phyloP scores from a whole-genome alignment of 305 asterid genomes.

The Fraxinus nigra region DNA sequence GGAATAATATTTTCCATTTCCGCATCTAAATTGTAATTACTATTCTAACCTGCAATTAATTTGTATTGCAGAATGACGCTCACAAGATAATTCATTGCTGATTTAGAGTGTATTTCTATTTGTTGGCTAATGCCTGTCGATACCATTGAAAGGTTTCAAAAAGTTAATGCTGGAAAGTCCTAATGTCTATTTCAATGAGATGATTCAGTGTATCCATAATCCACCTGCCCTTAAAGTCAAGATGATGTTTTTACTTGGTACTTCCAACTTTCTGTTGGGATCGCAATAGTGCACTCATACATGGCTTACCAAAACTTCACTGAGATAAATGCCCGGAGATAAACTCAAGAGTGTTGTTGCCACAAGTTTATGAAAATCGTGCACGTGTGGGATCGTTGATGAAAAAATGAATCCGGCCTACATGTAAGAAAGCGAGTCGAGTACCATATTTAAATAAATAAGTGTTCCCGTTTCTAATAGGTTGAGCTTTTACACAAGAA shows the following conservation, averaged over 20 bases:
- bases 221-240: constrained; percentile 7
- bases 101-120: constrained; percentile 48
- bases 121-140: neutral
- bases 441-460: neutral
- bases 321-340: no score
- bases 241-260: neutral
- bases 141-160: neutral
- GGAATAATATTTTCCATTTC: neutral
- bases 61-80: constrained; percentile 34
- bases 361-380: neutral
- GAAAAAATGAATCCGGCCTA: neutral
- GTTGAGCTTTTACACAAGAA: neutral
- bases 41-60: neutral
- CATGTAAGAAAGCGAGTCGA: neutral
- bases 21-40: neutral
- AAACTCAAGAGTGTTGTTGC: neutral
- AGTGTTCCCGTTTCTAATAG: neutral
- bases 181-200: neutral
- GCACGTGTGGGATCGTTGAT: neutral
- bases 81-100: constrained; percentile 52
- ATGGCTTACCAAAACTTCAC: no score
- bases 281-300: no score
- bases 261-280: neutral
- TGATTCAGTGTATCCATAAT: neutral
- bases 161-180: neutral